These are phyloP conservation scores for Penstemon barbatus DNA, from an alignment of 257 asterid genomes.

Conservation along the genomic window DNA sequence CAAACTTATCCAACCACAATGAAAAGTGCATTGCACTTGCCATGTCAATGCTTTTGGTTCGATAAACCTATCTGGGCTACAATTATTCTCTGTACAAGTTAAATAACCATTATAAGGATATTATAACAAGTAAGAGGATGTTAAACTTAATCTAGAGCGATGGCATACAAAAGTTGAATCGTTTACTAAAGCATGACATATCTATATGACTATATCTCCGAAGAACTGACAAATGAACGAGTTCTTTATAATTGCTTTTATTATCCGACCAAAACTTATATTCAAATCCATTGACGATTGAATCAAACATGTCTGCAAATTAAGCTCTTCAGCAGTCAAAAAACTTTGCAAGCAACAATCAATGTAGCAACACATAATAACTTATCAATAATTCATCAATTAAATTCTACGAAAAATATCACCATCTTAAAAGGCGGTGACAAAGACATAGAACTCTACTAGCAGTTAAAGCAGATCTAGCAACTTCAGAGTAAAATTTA, in stretches of 20 bases:
- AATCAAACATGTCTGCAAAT: too few species aligned
- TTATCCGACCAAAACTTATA: background rate
- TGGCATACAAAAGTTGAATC: too few species aligned
- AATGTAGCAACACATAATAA: constrained; percentile 1
- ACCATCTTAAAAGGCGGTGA: background rate
- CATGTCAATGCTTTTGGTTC: background rate
- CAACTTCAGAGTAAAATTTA: too few species aligned
- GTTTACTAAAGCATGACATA: background rate
- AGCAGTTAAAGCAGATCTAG: background rate
- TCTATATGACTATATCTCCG: too few species aligned
- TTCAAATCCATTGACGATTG: background rate
- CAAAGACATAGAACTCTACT: background rate
- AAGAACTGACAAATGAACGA: background rate
- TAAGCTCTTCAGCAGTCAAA: background rate
- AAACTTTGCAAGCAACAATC: background rate
- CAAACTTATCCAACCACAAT: too few species aligned
- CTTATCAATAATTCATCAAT: background rate
- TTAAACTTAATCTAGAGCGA: too few species aligned
- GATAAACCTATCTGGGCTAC: background rate
- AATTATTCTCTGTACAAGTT: too few species aligned
- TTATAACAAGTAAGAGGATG: too few species aligned
- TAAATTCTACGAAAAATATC: background rate
- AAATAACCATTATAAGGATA: too few species aligned
- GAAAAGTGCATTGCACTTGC: too few species aligned
- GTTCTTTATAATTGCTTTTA: background rate